phyloP scores from a whole-genome alignment of 371 early-diverging fungal species.

The Dentiscutata heterogama region DNA sequence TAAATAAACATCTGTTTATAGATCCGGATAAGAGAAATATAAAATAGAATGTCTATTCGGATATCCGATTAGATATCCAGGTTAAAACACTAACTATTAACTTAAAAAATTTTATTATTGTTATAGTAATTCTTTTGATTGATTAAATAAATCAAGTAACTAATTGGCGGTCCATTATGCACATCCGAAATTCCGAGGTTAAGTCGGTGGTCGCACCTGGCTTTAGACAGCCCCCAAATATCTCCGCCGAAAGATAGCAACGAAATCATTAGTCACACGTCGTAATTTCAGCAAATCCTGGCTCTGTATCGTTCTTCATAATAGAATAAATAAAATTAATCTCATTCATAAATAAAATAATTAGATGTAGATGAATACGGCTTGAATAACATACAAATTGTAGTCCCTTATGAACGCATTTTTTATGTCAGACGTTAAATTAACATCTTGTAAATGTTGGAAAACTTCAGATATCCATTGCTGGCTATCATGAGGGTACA shows the following conservation, averaged over 20 bases:
- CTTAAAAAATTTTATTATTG: too few species aligned
- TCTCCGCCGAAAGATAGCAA: constrained; percentile 60
- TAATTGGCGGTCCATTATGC: too few species aligned
- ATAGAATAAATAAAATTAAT: background rate
- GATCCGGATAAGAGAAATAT: too few species aligned
- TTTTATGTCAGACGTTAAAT: constrained; percentile 60
- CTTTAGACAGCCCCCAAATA: constrained; percentile 19
- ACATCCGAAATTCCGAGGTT: too few species aligned
- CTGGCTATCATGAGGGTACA: constrained; percentile 55
- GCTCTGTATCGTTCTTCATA: constrained; percentile 53
- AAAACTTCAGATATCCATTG: constrained; percentile 59
- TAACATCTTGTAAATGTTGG: constrained; percentile 58
- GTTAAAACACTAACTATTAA: too few species aligned
- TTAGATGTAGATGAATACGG: constrained; percentile 45
- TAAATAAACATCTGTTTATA: too few species aligned
- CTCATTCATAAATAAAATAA: constrained; percentile 13
- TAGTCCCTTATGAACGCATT: constrained; percentile 60
- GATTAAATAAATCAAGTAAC: too few species aligned
- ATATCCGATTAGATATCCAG: too few species aligned
- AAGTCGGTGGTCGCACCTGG: background rate
- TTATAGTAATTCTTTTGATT: too few species aligned
- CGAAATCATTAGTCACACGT: constrained; percentile 62
- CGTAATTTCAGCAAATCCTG: constrained; percentile 57
- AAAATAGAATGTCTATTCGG: too few species aligned
- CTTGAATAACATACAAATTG: constrained; percentile 54